Conservation (phyloP, 495 filamentous ascomycete genomes). For the Penicillium parvum region DNA sequence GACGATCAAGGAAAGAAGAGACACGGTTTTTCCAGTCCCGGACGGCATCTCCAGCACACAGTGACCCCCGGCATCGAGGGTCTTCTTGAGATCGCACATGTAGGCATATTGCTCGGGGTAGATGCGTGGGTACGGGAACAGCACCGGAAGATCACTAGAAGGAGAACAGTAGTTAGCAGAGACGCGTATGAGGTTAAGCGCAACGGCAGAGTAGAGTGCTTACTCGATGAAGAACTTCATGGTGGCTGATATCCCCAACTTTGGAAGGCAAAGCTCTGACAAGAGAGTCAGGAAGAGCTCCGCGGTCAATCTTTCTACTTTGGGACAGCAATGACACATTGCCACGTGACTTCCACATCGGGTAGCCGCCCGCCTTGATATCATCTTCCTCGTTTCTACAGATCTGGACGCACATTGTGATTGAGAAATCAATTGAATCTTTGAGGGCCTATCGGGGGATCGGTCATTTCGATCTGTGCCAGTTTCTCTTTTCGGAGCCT, state of each 20-base stretch:
- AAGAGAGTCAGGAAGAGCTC: constrained; percentile 3
- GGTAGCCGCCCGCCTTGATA: constrained; percentile 25
- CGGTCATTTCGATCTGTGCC: not conserved
- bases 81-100: constrained; percentile 97
- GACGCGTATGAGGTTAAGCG: not conserved
- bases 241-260: constrained; percentile 36
- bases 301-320: constrained; percentile 28
- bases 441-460: not conserved
- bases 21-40: constrained; percentile 98
- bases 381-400: constrained; percentile 4
- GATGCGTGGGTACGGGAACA: constrained; percentile 96
- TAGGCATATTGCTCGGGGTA: constrained; percentile 99
- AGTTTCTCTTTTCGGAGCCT: constrained; percentile 3
- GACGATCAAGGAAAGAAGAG: constrained; percentile 89
- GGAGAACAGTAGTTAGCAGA: constrained; percentile 5
- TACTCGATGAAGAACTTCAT: constrained; percentile 99
- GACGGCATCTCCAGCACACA: constrained; percentile 99
- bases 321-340: constrained; percentile 37
- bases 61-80: constrained; percentile 89
- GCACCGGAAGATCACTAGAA: constrained; percentile 77
- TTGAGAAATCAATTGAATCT: not conserved
- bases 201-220: not conserved
- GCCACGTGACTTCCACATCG: constrained; percentile 40
- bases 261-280: constrained; percentile 11
- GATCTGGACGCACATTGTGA: constrained; percentile 9